phyloP scores from a whole-genome alignment of 768 basidiomycete genomes.

The Boletus speciosus region DNA sequence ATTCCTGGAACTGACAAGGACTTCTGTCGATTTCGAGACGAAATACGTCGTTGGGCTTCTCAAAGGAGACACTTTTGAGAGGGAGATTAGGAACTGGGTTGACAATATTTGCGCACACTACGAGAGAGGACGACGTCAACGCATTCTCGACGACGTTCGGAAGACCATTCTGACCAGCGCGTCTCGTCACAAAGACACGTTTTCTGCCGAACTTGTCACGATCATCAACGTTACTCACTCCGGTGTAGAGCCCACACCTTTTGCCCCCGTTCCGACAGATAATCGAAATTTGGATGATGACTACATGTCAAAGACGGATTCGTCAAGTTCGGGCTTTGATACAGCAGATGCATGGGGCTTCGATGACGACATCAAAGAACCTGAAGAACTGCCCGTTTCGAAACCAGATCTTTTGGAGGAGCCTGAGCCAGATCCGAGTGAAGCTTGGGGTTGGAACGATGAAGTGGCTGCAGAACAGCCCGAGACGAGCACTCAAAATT shows the following conservation, averaged over 20 bases:
- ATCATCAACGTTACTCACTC: conserved; percentile 1
- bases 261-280: conserved; percentile 25
- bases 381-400: conserved; percentile 15
- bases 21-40: conserved; percentile 68
- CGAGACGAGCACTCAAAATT: conserved; percentile 19
- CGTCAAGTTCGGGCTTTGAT: conserved; percentile 22
- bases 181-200: conserved; percentile 21
- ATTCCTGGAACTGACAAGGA: conserved; percentile 55
- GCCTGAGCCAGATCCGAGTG: conserved; percentile 41
- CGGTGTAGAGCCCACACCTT: background rate
- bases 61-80: conserved; percentile 45
- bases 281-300: conserved; percentile 49
- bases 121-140: conserved; percentile 67
- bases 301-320: conserved; percentile 23
- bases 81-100: conserved; percentile 64
- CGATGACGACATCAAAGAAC: conserved; percentile 41
- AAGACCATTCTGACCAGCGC: conserved; percentile 43
- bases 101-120: conserved; percentile 69
- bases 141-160: conserved; percentile 63
- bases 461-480: conserved; percentile 29
- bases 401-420: conserved; percentile 19
- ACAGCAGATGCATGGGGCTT: conserved; percentile 49
- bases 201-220: conserved; percentile 22
- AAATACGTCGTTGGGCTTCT: conserved; percentile 48
- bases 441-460: conserved; percentile 80